Conservation (phyloP, 2,329 filamentous ascomycete species). For the Venturia asperata region DNA sequence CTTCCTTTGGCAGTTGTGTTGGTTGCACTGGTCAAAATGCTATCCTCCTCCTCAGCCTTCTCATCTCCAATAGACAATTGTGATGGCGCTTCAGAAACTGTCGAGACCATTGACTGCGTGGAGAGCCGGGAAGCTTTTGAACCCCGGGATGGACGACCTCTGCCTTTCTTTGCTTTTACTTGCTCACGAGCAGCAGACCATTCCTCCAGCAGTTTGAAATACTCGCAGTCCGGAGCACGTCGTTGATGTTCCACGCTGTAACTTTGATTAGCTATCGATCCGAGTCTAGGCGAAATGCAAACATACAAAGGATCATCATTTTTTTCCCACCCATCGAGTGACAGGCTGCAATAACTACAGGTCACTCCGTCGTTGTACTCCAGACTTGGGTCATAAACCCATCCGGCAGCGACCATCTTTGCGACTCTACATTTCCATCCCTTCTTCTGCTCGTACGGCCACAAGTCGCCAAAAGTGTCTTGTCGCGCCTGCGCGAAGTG, state of each 20-base stretch:
- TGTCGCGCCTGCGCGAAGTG: slow-evolving; percentile 69
- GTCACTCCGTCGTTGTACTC: slow-evolving; percentile 85
- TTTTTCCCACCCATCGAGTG: slow-evolving; percentile 89
- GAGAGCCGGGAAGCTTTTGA: slow-evolving; percentile 66
- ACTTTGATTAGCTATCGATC: not conserved
- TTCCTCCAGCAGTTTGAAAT: slow-evolving; percentile 62
- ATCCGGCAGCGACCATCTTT: slow-evolving; percentile 85
- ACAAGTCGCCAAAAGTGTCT: slow-evolving; percentile 73
- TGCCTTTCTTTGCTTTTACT: slow-evolving; percentile 27
- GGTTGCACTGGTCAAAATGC: slow-evolving; percentile 43
- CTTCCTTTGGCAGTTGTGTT: slow-evolving; percentile 43
- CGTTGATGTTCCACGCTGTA: slow-evolving; percentile 70
- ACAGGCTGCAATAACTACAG: slow-evolving; percentile 83
- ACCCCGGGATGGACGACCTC: slow-evolving; percentile 27
- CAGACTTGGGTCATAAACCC: slow-evolving; percentile 80
- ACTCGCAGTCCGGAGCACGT: slow-evolving; percentile 71
- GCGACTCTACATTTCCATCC: slow-evolving; percentile 86
- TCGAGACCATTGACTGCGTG: slow-evolving; percentile 42
- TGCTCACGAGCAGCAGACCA: slow-evolving; percentile 46
- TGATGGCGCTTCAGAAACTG: slow-evolving; percentile 38
- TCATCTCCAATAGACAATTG: slow-evolving; percentile 38
- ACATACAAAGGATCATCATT: slow-evolving; percentile 75
- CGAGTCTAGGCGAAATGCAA: slow-evolving; percentile 27
- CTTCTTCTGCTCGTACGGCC: slow-evolving; percentile 84
- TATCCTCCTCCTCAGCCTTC: slow-evolving; percentile 45